These are phyloP conservation scores for Coffea humblotiana DNA, from an alignment of 305 asterid genomes.

Conservation along the genomic window DNA sequence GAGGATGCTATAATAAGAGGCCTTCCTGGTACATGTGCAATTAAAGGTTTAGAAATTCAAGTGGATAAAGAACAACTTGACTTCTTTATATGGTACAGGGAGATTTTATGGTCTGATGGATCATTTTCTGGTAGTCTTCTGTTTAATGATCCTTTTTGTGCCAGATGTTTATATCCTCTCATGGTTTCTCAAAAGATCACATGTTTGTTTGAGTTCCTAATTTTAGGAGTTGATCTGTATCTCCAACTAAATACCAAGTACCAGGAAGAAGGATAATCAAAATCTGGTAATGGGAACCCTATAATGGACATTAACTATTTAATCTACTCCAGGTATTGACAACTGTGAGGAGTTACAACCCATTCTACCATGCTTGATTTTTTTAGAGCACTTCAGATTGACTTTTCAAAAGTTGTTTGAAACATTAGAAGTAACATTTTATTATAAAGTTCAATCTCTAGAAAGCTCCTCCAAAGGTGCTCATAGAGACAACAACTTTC, in stretches of 20 bases:
- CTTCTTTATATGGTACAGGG: not conserved
- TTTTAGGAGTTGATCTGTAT: not conserved
- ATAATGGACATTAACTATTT: not conserved
- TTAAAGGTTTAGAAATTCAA: too few species aligned
- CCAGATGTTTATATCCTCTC: not conserved
- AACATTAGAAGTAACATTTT: not conserved
- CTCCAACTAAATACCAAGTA: conserved; percentile 4
- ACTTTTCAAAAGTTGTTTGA: not conserved
- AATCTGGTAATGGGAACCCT: not conserved
- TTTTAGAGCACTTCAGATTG: not conserved
- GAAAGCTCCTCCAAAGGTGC: not conserved
- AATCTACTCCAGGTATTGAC: not conserved
- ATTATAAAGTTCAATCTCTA: not conserved
- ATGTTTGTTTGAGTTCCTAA: not conserved
- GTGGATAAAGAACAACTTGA: not conserved
- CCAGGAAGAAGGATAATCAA: not conserved
- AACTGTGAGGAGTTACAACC: not conserved
- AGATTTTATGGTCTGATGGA: not conserved
- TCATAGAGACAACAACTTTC: not conserved
- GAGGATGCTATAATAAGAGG: not conserved
- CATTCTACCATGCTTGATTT: not conserved
- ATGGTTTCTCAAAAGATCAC: not conserved
- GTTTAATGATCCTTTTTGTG: not conserved
- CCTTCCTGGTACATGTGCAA: not conserved
- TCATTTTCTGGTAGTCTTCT: not conserved